These are phyloP conservation scores for Pterocarpus macrocarpus DNA, from an alignment of 306 rosid genomes.

Conservation along the genomic window DNA sequence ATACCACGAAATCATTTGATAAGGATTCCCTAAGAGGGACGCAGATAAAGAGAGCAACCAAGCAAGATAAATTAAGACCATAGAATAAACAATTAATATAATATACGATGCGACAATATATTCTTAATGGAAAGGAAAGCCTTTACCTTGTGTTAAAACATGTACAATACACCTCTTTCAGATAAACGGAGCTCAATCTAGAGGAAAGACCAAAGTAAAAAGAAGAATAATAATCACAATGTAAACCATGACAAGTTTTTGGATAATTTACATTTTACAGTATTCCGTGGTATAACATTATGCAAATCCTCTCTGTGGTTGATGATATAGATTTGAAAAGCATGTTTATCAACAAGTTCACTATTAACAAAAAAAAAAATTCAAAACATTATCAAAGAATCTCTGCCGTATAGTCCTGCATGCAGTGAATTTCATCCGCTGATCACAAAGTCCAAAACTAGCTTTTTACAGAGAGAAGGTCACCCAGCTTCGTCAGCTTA, in stretches of 20 bases:
- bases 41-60: no score
- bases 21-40: no score
- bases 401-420: conserved; percentile 29
- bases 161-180: not conserved
- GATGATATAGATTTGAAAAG: conserved; percentile 29
- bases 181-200: conserved; percentile 12
- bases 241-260: conserved; percentile 27
- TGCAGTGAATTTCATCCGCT: conserved; percentile 25
- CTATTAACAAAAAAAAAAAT: conserved; percentile 37
- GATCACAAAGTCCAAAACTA: conserved; percentile 36
- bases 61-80: no score
- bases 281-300: conserved; percentile 10
- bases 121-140: no score
- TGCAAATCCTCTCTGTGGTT: conserved; percentile 34
- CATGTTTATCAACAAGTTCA: conserved; percentile 31
- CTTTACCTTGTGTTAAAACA: not conserved
- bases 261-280: conserved; percentile 52
- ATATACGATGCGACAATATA: no score
- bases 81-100: no score
- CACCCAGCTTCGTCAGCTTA: conserved; percentile 34
- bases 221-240: conserved; percentile 32
- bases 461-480: conserved; percentile 24
- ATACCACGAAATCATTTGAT: no score
- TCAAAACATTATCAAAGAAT: conserved; percentile 41
- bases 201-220: not conserved